Evolutionary conservation across 2,329 filamentous ascomycete genomes (phyloP).

Genomic region (Cordyceps pruinosa): DNA sequence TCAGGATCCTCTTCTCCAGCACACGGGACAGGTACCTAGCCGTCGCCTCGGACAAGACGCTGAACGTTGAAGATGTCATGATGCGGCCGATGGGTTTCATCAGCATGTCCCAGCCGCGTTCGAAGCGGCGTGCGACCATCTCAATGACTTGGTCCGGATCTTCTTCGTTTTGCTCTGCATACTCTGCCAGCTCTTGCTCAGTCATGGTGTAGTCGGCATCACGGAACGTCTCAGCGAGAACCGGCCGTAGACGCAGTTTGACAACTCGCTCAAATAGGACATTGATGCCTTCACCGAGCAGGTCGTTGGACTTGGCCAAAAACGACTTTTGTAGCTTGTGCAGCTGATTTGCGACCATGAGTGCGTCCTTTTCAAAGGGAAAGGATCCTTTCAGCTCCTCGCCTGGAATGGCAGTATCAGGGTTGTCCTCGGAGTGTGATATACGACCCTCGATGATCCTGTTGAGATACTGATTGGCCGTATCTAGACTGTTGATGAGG

Average conservation of each 20-base stretch:
- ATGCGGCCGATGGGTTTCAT: conserved; percentile 80
- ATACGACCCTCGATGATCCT: conserved; percentile 73
- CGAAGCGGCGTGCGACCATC: conserved; percentile 71
- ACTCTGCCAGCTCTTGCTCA: conserved; percentile 53
- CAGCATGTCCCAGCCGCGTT: conserved; percentile 76
- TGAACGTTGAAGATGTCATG: conserved; percentile 70
- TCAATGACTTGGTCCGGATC: conserved; percentile 52
- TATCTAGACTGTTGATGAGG: conserved; percentile 90
- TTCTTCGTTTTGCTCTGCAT: conserved; percentile 47
- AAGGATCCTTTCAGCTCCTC: conserved; percentile 58
- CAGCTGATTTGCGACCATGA: conserved; percentile 61
- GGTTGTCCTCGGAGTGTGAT: conserved; percentile 33
- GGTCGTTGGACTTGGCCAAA: conserved; percentile 68
- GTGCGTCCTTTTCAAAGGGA: conserved; percentile 70
- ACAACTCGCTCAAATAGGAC: conserved; percentile 85
- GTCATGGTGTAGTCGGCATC: conserved; percentile 78
- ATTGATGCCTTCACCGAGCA: conserved; percentile 75
- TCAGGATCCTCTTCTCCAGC: conserved; percentile 82
- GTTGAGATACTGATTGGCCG: conserved; percentile 82
- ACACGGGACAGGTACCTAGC: conserved; percentile 68
- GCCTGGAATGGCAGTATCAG: conserved; percentile 29
- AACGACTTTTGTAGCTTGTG: conserved; percentile 66
- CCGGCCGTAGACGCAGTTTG: conserved; percentile 74
- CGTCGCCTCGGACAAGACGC: conserved; percentile 66
- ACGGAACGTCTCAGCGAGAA: conserved; percentile 82